phyloP scores from a whole-genome alignment of 352 stramenopile genomes.

The Pythium phragmiticola region DNA sequence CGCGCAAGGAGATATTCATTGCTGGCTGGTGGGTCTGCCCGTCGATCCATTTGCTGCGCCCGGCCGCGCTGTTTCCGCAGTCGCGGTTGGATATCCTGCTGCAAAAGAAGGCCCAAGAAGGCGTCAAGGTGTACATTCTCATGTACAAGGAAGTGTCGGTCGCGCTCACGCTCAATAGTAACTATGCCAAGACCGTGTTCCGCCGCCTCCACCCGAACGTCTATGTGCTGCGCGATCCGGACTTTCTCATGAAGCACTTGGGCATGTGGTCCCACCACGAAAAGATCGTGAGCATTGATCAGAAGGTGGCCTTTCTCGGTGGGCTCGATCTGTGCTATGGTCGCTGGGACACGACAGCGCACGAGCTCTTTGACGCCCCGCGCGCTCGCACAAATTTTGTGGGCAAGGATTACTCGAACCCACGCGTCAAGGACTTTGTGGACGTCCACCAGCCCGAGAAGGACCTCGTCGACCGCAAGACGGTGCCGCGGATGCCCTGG shows the following conservation, averaged over 20 bases:
- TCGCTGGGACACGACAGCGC: constrained; percentile 74
- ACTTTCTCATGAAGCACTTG: constrained; percentile 86
- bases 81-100: constrained; percentile 68
- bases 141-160: constrained; percentile 91
- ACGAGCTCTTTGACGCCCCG: constrained; percentile 69
- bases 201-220: constrained; percentile 75
- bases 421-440: constrained; percentile 82
- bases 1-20: constrained; percentile 89
- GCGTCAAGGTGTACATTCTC: constrained; percentile 88
- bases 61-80: constrained; percentile 50
- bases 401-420: constrained; percentile 87
- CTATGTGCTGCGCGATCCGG: constrained; percentile 85
- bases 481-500: constrained; percentile 81
- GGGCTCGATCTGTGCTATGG: constrained; percentile 90
- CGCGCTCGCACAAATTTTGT: constrained; percentile 53
- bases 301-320: constrained; percentile 86
- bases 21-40: constrained; percentile 90
- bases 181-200: constrained; percentile 74
- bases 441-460: constrained; percentile 71
- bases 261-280: constrained; percentile 91
- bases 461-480: constrained; percentile 74
- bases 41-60: constrained; percentile 78
- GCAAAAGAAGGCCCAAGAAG: constrained; percentile 70
- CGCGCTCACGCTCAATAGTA: constrained; percentile 82
- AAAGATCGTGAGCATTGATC: constrained; percentile 91